A percentile compares a stretch with the other conserved stretches of the same genome.
These are phyloP conservation scores for Colletotrichum costaricense DNA, from an alignment of 2,329 filamentous ascomycete species.

Conservation along the genomic window DNA sequence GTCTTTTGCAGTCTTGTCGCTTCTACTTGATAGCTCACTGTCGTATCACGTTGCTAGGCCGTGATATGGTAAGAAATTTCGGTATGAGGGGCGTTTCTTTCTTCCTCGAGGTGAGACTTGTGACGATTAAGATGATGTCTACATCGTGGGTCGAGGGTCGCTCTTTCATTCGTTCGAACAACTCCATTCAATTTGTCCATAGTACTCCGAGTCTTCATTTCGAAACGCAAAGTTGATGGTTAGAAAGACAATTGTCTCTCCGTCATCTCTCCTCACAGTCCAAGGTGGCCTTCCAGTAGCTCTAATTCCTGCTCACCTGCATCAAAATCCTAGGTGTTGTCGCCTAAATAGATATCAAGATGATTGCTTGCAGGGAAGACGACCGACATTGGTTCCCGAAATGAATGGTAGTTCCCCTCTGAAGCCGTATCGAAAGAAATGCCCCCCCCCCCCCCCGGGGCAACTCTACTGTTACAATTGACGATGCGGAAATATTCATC, in stretches of 20 bases:
- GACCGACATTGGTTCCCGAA: too few relatives aligned
- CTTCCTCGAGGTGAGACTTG: neutral
- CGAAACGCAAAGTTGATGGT: neutral
- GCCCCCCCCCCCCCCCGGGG: too few relatives aligned
- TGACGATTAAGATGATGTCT: neutral
- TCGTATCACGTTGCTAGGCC: neutral
- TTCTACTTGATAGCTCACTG: neutral
- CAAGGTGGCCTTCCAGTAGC: neutral
- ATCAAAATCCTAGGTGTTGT: too few relatives aligned
- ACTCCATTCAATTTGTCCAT: too few relatives aligned
- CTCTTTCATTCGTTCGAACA: too few relatives aligned
- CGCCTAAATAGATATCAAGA: too few relatives aligned
- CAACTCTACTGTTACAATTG: too few relatives aligned
- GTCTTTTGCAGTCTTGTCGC: neutral
- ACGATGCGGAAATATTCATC: too few relatives aligned
- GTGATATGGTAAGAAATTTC: neutral
- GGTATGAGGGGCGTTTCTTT: neutral
- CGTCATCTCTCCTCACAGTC: neutral
- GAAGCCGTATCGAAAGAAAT: too few relatives aligned
- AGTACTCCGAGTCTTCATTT: neutral
- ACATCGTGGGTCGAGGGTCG: neutral
- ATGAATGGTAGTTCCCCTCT: too few relatives aligned
- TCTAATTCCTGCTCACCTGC: too few relatives aligned
- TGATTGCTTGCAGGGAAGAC: too few relatives aligned
- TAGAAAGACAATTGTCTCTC: neutral